These are phyloP conservation scores for Rhodotorula toruloides DNA, from an alignment of 768 basidiomycete genomes.

Conservation along the genomic window DNA sequence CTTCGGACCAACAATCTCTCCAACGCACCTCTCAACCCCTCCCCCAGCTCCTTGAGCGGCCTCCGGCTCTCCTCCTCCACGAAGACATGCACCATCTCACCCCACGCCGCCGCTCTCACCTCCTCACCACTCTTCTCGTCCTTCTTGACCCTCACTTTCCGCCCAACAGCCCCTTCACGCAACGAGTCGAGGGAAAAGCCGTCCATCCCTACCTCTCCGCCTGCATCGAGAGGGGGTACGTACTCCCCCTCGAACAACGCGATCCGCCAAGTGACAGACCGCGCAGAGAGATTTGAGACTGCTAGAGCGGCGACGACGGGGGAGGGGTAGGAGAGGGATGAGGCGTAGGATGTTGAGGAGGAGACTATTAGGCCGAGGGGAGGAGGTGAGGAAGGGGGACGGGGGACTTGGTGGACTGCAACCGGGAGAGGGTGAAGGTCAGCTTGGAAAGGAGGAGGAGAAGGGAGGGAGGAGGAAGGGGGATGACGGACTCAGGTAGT, in stretches of 20 bases:
- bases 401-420: neutral
- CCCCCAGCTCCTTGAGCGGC: slow-evolving; percentile 2
- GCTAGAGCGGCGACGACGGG: slow-evolving; percentile 22
- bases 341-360: neutral
- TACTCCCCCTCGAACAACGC: slow-evolving; percentile 20
- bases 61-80: slow-evolving; percentile 6
- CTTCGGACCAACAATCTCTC: neutral
- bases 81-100: slow-evolving; percentile 29
- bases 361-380: slow-evolving; percentile 24
- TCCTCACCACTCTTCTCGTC: neutral
- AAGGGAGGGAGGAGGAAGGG: neutral
- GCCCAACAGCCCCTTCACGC: neutral
- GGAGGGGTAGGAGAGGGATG: slow-evolving; percentile 5
- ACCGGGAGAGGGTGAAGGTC: neutral
- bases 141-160: neutral
- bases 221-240: neutral
- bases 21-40: neutral
- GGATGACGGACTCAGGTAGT: neutral
- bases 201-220: neutral
- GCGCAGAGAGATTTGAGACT: neutral
- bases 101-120: slow-evolving; percentile 10
- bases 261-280: slow-evolving; percentile 15
- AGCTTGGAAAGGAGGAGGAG: neutral
- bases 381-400: neutral
- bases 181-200: neutral